Conservation (phyloP, 2,329 filamentous ascomycete genomes). For the Graphilbum sp. region DNA sequence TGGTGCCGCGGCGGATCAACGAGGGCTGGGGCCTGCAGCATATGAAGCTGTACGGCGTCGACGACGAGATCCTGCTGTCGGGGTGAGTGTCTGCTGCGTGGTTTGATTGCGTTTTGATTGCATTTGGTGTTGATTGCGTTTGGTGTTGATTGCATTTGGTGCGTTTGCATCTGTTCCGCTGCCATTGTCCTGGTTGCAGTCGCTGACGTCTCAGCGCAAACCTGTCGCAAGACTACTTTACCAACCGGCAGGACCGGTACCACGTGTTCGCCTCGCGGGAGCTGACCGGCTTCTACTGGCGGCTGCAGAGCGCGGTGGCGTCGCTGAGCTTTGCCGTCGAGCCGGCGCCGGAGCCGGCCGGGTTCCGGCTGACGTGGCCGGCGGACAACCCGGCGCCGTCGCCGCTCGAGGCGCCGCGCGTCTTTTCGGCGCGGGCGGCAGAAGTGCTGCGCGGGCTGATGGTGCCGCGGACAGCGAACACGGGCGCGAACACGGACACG, state of each 20-base stretch:
- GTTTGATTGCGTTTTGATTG: no score
- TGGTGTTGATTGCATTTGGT: no score
- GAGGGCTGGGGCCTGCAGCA: conserved; percentile 97
- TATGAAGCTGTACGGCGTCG: conserved; percentile 95
- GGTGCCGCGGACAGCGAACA: not conserved
- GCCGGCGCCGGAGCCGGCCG: conserved; percentile 38
- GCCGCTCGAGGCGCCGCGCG: conserved; percentile 52
- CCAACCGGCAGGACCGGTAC: conserved; percentile 86
- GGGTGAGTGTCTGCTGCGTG: conserved; percentile 38
- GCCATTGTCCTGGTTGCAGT: no score
- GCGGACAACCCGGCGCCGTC: conserved; percentile 54
- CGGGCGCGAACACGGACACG: not conserved
- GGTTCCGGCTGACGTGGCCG: conserved; percentile 59
- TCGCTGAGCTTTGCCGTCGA: conserved; percentile 68
- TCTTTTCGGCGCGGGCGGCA: conserved; percentile 56
- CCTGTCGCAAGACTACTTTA: conserved; percentile 86
- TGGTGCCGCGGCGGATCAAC: conserved; percentile 80
- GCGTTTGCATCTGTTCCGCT: no score
- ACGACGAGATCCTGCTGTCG: conserved; percentile 90
- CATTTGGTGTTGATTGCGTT: no score
- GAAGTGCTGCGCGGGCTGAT: conserved; percentile 51
- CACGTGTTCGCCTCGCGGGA: conserved; percentile 71
- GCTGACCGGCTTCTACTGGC: conserved; percentile 68
- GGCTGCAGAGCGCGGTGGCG: conserved; percentile 60
- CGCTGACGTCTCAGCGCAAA: no score